A percentile compares a stretch with the other conserved stretches of the same genome.
These are phyloP conservation scores for Penicillium sp. DNA, from an alignment of 2,329 filamentous ascomycete species.

Conservation along the genomic window DNA sequence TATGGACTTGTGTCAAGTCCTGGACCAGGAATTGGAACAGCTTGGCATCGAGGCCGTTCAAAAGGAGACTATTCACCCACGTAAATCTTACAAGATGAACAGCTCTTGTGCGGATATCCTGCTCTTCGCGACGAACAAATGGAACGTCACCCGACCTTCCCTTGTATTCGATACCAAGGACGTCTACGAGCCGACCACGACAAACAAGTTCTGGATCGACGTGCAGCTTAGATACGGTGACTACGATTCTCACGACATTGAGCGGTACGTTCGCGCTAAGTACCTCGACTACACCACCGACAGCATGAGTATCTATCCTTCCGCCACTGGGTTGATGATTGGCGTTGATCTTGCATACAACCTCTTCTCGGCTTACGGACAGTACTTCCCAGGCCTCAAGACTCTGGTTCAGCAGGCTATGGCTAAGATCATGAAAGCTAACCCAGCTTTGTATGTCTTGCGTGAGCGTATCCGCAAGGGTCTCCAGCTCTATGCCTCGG, in stretches of 20 bases:
- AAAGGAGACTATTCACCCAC: conserved; percentile 97
- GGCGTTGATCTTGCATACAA: conserved; percentile 98
- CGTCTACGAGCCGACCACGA: conserved; percentile 85
- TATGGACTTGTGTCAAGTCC: conserved; percentile 98
- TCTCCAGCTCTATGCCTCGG: conserved; percentile 93
- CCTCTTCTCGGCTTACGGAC: conserved; percentile 93
- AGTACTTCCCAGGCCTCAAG: conserved; percentile 98
- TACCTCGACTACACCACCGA: conserved; percentile 99
- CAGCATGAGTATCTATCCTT: conserved; percentile 98
- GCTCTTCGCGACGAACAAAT: conserved; percentile 95
- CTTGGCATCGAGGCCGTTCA: conserved; percentile 96
- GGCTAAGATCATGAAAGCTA: conserved; percentile 99
- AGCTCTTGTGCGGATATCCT: conserved; percentile 97
- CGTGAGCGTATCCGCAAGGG: conserved; percentile 98
- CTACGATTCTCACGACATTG: conserved; percentile 98
- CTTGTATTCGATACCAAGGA: conserved; percentile 96
- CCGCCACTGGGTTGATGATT: conserved; percentile 94
- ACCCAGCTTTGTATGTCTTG: conserved; percentile 91
- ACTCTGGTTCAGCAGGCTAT: conserved; percentile 94
- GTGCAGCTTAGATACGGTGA: conserved; percentile 95
- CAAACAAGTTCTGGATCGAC: conserved; percentile 99
- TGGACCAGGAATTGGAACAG: conserved; percentile 94
- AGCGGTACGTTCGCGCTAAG: conserved; percentile 94
- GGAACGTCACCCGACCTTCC: conserved; percentile 94
- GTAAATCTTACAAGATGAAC: conserved; percentile 99